These are phyloP conservation scores for Magnusiomyces sp. DNA, from an alignment of 1,139 yeast species.

Conservation along the genomic window DNA sequence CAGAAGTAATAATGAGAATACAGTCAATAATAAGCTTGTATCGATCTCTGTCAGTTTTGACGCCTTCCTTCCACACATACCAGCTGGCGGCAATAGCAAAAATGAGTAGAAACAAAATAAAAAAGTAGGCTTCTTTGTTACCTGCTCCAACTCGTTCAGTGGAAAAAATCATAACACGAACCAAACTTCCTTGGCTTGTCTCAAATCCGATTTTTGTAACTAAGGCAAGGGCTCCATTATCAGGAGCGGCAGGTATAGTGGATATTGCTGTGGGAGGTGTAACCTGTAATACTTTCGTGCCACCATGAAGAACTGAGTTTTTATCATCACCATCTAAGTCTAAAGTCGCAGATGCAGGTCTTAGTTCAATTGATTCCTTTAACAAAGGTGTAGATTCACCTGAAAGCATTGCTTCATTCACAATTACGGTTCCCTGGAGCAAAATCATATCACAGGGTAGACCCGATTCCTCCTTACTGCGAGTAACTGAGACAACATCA, in stretches of 20 bases:
- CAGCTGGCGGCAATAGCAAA: constrained; percentile 95
- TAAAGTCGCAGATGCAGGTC: constrained; percentile 62
- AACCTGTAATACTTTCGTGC: constrained; percentile 92
- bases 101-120: constrained; percentile 76
- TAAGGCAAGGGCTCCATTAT: constrained; percentile 83
- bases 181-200: constrained; percentile 95
- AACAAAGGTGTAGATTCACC: constrained; percentile 97
- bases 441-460: constrained; percentile 92
- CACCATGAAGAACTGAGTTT: constrained; percentile 87
- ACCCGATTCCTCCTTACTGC: constrained; percentile 87
- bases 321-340: constrained; percentile 81
- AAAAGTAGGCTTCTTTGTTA: constrained; percentile 86
- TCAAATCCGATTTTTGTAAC: constrained; percentile 95
- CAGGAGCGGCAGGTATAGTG: constrained; percentile 51
- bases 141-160: constrained; percentile 97
- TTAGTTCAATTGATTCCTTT: constrained; percentile 80
- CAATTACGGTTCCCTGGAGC: constrained; percentile 82
- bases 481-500: constrained; percentile 77
- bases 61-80: constrained; percentile 98
- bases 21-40: constrained; percentile 91
- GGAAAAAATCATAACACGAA: constrained; percentile 94
- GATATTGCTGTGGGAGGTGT: constrained; percentile 50
- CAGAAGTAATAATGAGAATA: constrained; percentile 90
- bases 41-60: constrained; percentile 89
- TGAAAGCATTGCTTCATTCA: constrained; percentile 94